Conservation (phyloP, 2,329 filamentous ascomycete species). For the Apiospora pterosperma region DNA sequence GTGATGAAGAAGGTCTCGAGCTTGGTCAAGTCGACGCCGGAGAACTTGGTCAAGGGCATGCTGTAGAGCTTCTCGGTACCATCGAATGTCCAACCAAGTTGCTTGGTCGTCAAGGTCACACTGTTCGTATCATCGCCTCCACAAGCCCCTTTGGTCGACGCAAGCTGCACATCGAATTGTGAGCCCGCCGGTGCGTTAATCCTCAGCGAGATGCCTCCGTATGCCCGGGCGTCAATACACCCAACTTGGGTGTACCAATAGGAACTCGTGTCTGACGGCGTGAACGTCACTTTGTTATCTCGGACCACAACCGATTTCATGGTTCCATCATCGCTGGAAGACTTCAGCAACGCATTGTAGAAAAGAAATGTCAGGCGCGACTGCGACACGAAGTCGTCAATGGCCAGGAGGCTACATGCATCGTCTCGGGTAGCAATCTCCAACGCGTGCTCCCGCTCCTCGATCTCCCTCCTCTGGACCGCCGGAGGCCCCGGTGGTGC, state of each 20-base stretch:
- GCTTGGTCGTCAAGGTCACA: slow-evolving; percentile 37
- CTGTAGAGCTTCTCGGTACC: slow-evolving; percentile 57
- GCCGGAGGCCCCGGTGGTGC: not conserved
- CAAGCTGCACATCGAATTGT: slow-evolving; percentile 49
- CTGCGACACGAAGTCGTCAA: slow-evolving; percentile 60
- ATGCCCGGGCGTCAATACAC: slow-evolving; percentile 47
- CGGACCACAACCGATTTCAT: slow-evolving; percentile 53
- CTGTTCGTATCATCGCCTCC: slow-evolving; percentile 30
- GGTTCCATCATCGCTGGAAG: slow-evolving; percentile 53
- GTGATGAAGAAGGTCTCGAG: slow-evolving; percentile 49
- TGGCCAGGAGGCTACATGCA: slow-evolving; percentile 27
- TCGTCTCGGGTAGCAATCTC: not conserved
- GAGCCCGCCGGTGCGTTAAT: slow-evolving; percentile 51
- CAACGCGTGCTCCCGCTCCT: not conserved
- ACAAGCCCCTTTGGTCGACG: slow-evolving; percentile 39
- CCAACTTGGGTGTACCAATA: slow-evolving; percentile 58
- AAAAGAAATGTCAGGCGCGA: slow-evolving; percentile 58
- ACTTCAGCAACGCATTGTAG: slow-evolving; percentile 55
- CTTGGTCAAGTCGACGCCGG: slow-evolving; percentile 46
- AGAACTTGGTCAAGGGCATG: slow-evolving; percentile 51
- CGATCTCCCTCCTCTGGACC: not conserved
- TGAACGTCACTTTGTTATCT: slow-evolving; percentile 48
- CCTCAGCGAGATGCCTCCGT: slow-evolving; percentile 52
- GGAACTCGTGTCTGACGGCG: slow-evolving; percentile 42
- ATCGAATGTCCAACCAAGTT: slow-evolving; percentile 58